phyloP scores from a whole-genome alignment of 257 asterid species.

The Fraxinus americana region DNA sequence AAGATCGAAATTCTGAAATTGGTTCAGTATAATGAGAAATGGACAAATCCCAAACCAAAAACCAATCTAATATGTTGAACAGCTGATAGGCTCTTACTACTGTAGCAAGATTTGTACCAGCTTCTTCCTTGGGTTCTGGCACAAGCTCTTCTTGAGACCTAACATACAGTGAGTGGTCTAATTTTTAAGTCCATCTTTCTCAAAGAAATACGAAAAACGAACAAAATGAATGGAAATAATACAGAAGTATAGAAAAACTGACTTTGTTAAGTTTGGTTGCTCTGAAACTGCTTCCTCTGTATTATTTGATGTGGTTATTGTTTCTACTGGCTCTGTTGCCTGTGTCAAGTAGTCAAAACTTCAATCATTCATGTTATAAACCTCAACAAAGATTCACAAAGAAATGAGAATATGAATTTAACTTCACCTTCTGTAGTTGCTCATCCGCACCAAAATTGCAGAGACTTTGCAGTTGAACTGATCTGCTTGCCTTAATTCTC shows the following conservation, averaged over 20 bases:
- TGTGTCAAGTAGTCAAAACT: constrained; percentile 24
- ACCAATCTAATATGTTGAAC: not conserved
- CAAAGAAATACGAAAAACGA: not conserved
- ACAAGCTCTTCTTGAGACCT: constrained; percentile 24
- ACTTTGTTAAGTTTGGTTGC: constrained; percentile 38
- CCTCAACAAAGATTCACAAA: not conserved
- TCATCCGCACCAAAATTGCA: constrained; percentile 70
- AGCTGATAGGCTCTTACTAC: constrained; percentile 15
- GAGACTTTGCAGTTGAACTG: constrained; percentile 51
- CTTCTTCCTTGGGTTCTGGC: constrained; percentile 28
- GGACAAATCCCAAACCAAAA: constrained; percentile 3
- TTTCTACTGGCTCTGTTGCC: constrained; percentile 38
- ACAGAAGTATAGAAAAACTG: constrained; percentile 21
- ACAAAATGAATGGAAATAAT: not conserved
- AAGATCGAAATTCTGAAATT: constrained; percentile 25
- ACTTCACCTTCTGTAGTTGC: constrained; percentile 47
- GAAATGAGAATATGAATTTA: not conserved
- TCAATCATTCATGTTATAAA: not conserved
- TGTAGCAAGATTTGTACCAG: constrained; percentile 20
- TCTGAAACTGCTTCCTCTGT: constrained; percentile 38
- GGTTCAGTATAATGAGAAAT: constrained; percentile 24
- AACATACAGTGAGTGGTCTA: not conserved
- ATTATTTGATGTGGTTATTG: constrained; percentile 30
- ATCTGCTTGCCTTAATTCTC: constrained; percentile 70
- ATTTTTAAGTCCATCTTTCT: not conserved